Percentiles rank a stretch among this genome's conserved stretches.
These are phyloP conservation scores for Penicillium salamii DNA, from an alignment of 495 filamentous ascomycete genomes.

Conservation along the genomic window DNA sequence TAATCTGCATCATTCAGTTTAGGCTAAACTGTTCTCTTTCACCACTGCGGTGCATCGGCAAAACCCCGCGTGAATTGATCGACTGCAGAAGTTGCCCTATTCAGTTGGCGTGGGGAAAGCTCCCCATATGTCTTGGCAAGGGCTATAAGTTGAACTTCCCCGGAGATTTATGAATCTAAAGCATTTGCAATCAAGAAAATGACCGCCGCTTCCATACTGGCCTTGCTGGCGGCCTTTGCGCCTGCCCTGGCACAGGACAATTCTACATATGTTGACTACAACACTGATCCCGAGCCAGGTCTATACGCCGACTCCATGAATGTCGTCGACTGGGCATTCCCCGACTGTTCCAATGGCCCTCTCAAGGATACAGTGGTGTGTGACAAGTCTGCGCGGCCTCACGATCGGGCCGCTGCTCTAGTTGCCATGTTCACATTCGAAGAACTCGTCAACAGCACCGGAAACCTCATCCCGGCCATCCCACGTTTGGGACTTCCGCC, in stretches of 20 bases:
- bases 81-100: conserved; percentile 22
- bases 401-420: conserved; percentile 45
- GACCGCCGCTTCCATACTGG: conserved; percentile 15
- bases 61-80: conserved; percentile 22
- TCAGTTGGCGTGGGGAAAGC: conserved; percentile 10
- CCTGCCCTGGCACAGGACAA: conserved; percentile 31
- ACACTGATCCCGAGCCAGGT: conserved; percentile 26
- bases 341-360: conserved; percentile 32
- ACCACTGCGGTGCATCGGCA: conserved; percentile 3
- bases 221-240: conserved; percentile 27
- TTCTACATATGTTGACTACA: conserved; percentile 31
- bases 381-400: conserved; percentile 39
- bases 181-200: conserved; percentile 7
- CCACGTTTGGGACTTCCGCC: conserved; percentile 54
- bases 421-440: conserved; percentile 46
- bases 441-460: conserved; percentile 58
- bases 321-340: conserved; percentile 26
- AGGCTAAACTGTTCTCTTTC: conserved; percentile 19
- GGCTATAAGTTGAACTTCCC: conserved; percentile 3
- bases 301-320: conserved; percentile 25
- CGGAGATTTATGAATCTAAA: background rate
- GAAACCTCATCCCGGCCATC: conserved; percentile 52
- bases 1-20: conserved; percentile 19
- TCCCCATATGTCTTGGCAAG: background rate
- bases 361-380: conserved; percentile 43